Evolutionary conservation across 1,284 basidiomycete genomes (phyloP).

Genomic region (Neonothopanus nambi): DNA sequence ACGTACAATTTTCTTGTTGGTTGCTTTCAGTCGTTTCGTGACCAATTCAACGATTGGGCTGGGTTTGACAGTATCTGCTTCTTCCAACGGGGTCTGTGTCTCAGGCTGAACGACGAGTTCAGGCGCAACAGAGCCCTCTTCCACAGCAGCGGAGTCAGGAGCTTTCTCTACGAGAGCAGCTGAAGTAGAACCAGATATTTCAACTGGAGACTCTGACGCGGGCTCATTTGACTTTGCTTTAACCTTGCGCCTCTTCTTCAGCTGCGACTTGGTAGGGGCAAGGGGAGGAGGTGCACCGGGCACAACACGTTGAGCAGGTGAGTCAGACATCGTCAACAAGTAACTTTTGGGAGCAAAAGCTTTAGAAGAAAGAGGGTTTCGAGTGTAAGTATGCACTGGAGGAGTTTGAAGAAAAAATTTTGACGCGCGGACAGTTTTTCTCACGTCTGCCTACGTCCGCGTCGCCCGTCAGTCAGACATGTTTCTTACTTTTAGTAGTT

Average conservation of each 20-base stretch:
- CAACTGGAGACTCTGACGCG: conserved; percentile 30
- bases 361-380: conserved; percentile 15
- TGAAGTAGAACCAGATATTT: conserved; percentile 47
- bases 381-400: not conserved
- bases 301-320: conserved; percentile 52
- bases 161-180: conserved; percentile 51
- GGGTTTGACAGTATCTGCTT: conserved; percentile 44
- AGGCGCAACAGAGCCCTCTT: conserved; percentile 48
- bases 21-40: conserved; percentile 71
- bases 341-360: conserved; percentile 14
- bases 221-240: conserved; percentile 43
- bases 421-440: conserved; percentile 14
- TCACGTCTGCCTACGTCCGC: conserved; percentile 5
- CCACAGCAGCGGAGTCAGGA: conserved; percentile 47
- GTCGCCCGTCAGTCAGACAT: conserved; percentile 14
- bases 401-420: conserved; percentile 26
- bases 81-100: conserved; percentile 39
- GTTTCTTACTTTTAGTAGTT: not conserved
- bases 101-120: conserved; percentile 48
- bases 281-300: conserved; percentile 72
- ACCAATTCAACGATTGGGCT: conserved; percentile 78
- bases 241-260: conserved; percentile 67
- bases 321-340: conserved; percentile 46
- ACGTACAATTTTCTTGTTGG: conserved; percentile 84
- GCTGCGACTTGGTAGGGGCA: conserved; percentile 54